Conservation (phyloP, 73 alveolate species). For the Paramecium biaurelia region DNA sequence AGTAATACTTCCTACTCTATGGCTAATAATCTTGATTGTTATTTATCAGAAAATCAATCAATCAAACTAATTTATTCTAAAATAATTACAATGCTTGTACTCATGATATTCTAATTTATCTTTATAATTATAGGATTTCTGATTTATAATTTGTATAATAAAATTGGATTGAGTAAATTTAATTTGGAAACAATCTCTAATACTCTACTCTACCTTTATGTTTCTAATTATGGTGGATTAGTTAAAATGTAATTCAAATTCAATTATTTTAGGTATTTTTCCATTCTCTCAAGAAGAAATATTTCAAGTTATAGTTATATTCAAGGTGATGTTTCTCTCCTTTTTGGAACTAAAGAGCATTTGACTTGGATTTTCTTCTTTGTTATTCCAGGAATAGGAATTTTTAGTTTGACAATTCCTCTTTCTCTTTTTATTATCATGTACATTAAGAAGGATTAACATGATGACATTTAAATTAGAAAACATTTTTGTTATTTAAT, state of each 20-base stretch:
- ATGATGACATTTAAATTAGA: background rate
- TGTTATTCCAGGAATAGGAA: background rate
- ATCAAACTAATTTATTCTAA: background rate
- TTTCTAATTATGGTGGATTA: background rate
- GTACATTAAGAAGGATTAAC: background rate
- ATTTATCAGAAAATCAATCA: background rate
- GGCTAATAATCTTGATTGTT: background rate
- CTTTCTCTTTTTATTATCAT: background rate
- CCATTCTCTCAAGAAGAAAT: background rate
- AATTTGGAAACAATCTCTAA: background rate
- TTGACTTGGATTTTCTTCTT: background rate
- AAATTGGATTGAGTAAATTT: background rate
- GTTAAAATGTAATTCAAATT: background rate
- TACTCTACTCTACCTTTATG: background rate
- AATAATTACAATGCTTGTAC: background rate
- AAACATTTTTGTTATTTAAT: background rate
- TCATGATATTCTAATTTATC: background rate
- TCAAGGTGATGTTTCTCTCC: background rate
- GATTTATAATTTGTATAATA: background rate
- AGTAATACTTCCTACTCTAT: background rate
- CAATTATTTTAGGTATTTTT: background rate
- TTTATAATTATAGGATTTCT: background rate
- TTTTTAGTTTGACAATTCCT: background rate
- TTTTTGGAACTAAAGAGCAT: background rate
- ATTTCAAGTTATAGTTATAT: background rate